Percentiles rank a stretch among this genome's conserved stretches.
Conservation (phyloP, 495 filamentous ascomycete genomes). For the Podospora conica region DNA sequence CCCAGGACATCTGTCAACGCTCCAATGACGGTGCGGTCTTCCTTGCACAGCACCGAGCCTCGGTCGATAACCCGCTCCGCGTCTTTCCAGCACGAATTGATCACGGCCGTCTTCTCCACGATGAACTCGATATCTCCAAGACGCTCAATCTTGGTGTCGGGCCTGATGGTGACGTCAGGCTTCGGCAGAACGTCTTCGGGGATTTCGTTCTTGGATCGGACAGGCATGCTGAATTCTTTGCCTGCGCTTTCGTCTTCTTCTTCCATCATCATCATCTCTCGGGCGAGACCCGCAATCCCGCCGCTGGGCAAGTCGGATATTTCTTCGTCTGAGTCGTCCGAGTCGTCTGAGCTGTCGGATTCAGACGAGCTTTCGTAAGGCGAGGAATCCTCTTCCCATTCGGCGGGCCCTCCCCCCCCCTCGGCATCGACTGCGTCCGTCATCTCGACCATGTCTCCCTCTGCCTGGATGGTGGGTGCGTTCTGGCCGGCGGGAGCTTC, state of each 20-base stretch:
- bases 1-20: conserved; percentile 76
- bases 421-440: conserved; percentile 37
- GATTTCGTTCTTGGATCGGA: conserved; percentile 70
- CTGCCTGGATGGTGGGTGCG: not conserved
- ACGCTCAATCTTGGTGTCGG: conserved; percentile 65
- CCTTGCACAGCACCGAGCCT: conserved; percentile 77
- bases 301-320: conserved; percentile 36
- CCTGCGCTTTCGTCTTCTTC: conserved; percentile 54
- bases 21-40: conserved; percentile 68
- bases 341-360: conserved; percentile 36
- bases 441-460: not conserved
- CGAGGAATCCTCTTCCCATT: conserved; percentile 61
- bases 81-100: conserved; percentile 72
- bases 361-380: conserved; percentile 43
- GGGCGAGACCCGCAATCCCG: conserved; percentile 69
- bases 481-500: no score
- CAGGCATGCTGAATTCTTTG: conserved; percentile 42
- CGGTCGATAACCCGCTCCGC: conserved; percentile 76
- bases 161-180: conserved; percentile 65
- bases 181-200: conserved; percentile 61
- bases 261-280: conserved; percentile 68
- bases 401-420: conserved; percentile 31
- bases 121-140: conserved; percentile 67
- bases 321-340: conserved; percentile 51
- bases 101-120: conserved; percentile 68